Evolutionary conservation across 371 early-diverging fungal genomes (phyloP), one percentile per base, ranked within the genome.

Genomic region (Mucor circinelloides): DNA sequence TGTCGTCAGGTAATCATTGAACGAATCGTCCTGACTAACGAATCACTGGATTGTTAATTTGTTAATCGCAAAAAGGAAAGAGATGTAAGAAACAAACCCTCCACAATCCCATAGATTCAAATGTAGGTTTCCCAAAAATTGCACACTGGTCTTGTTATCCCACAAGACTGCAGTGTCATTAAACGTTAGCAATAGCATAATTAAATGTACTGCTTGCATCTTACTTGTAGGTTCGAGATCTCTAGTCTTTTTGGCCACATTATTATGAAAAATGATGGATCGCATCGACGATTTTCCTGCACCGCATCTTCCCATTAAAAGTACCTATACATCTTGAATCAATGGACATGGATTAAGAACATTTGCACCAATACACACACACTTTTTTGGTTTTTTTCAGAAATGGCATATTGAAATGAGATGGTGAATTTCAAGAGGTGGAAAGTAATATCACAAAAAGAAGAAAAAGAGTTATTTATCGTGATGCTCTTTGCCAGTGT

Each of bases 261-360:
- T 95, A 76, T 97, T 97, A 30, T 96, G 92, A 75, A 98, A 98
- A 67, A 98, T 97, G 74, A 98, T 95, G 59, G 95, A 95, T 58
- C 96, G 87, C 97, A 98, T 98, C 38, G 96, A 96, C 32, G 99
- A 97, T 86, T 97, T 98, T 50, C 99, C 99, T 9, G 94, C 89
- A 17, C 97, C 97, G 71, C 91, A 88, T 77, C 94, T 93, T 38
- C 97, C 97, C 97, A 98, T 97, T 74, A 98, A 87, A 58, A 97
- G 85, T 3, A 69, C 57, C 68, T 68, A 54, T n/a, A 8, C 7
- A 34, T 48, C 6, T 57, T 30, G 4, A n/a, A 23, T 54, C n/a
- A 13, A 19, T 50, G 12, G 12, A 25, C 19, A 6, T 34, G 36
- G 8, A 34, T 4, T 10, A 34, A 34, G 34, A 34, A 9, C 10